These are phyloP conservation scores for Rosellinia necatrix DNA, from an alignment of 2,329 filamentous ascomycete genomes.

Conservation along the genomic window DNA sequence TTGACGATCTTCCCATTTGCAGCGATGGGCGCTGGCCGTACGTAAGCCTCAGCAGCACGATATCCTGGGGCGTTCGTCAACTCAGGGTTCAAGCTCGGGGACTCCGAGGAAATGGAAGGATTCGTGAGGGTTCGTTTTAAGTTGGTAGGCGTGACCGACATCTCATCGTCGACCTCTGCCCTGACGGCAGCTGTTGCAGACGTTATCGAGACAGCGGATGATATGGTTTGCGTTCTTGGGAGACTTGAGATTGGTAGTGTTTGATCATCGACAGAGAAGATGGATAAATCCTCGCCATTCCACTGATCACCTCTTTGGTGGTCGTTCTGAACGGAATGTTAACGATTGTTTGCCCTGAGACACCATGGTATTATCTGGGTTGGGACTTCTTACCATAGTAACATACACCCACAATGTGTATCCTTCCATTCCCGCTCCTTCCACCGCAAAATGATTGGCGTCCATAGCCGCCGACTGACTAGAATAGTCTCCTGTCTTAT, in stretches of 20 bases:
- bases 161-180: constrained; percentile 55
- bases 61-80: constrained; percentile 72
- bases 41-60: constrained; percentile 89
- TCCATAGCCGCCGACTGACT: constrained; percentile 93
- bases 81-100: constrained; percentile 57
- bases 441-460: constrained; percentile 91
- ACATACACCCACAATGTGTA: constrained; percentile 91
- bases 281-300: constrained; percentile 97
- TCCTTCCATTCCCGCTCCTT: constrained; percentile 81
- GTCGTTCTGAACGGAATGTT: constrained; percentile 63
- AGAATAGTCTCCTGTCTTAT: constrained; percentile 92
- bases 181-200: constrained; percentile 42
- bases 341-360: background rate
- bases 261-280: constrained; percentile 83
- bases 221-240: constrained; percentile 48
- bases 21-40: constrained; percentile 79
- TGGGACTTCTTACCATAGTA: constrained; percentile 57
- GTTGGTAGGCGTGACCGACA: constrained; percentile 73
- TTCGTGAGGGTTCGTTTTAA: constrained; percentile 74
- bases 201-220: constrained; percentile 53
- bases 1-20: constrained; percentile 72
- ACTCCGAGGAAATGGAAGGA: constrained; percentile 66
- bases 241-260: constrained; percentile 57
- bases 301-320: constrained; percentile 91
- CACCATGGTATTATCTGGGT: constrained; percentile 26